Base-by-base conservation (phyloP, 2,329 filamentous ascomycete species). In the Sphaerulina vaccinii region DNA sequence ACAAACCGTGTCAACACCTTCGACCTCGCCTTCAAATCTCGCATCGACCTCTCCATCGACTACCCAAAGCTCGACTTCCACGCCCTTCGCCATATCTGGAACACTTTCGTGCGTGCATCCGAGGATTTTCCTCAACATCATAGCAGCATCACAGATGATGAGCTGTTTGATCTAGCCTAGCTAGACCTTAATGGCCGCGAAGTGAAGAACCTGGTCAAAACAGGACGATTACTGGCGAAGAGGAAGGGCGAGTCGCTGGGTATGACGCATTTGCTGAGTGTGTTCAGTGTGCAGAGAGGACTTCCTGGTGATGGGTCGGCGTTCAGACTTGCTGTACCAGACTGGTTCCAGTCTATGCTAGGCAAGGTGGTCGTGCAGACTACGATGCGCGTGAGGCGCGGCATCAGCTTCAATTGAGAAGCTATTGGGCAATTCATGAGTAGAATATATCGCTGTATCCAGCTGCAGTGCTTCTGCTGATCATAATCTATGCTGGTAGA, bases 1-100 rank as follows among this genome's bases (percentile, higher is more conserved):
- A 69, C 67, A 1, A 73, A 72, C 44, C 66, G 67, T 5, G 61
- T 68, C 4, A 56, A 59, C 2, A 50, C 62, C 9, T 68, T 73
- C 58, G 69, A 73, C 51, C 57, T 66, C 27, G 67, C 65, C 10
- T 68, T 71, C 57, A 55, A 66, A 1, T 68, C 62, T 23, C 57
- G 67, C 15, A 68, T 71, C 19, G 62, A 71, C 57, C 51, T 71
- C 19, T 58, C 51, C 16, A 47, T 70, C 2, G 55, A 64, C 43
- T 72, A 71, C 51, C 36, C 63, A 5, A 35, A 58, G 24, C 60
- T 73, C 8, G 63, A 50, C n/a, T 55, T 39, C 38, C 47, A 55
- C 9, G 51, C 58, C 33, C 60, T 63, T 15, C 52, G 49, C 38
- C 49, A 63, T n/a, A 63, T 73, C 52, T 64, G 62, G 62, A 21